Percentiles rank a stretch among this genome's conserved stretches.
These are phyloP conservation scores for Mycena citricolor DNA, from an alignment of 1,284 basidiomycete species.

Conservation along the genomic window DNA sequence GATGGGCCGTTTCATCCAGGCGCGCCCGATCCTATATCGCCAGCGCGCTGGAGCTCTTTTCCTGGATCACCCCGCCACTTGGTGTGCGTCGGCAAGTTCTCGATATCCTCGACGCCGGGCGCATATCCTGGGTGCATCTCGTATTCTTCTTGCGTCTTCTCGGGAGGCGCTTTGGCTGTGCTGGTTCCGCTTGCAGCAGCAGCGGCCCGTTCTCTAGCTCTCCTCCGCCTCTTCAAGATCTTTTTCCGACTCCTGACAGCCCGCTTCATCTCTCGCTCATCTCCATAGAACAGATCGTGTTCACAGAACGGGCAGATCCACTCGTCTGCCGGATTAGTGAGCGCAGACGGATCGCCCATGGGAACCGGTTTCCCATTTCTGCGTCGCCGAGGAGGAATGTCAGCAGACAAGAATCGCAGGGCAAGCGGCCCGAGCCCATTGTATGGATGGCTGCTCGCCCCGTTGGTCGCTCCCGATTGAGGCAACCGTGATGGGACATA, in stretches of 20 bases:
- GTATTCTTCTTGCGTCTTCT: slow-evolving; percentile 38
- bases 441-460: slow-evolving; percentile 38
- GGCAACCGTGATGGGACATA: slow-evolving; percentile 80
- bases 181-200: slow-evolving; percentile 41
- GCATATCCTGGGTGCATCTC: slow-evolving; percentile 29
- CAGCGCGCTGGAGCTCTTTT: slow-evolving; percentile 25
- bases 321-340: slow-evolving; percentile 71
- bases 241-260: slow-evolving; percentile 76
- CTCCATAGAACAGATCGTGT: slow-evolving; percentile 82
- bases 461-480: slow-evolving; percentile 47
- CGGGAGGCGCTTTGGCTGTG: slow-evolving; percentile 29
- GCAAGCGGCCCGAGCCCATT: slow-evolving; percentile 58
- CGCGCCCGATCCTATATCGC: slow-evolving; percentile 12
- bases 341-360: slow-evolving; percentile 26
- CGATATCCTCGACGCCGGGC: slow-evolving; percentile 25
- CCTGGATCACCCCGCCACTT: slow-evolving; percentile 34
- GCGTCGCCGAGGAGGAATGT: slow-evolving; percentile 55
- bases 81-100: slow-evolving; percentile 26
- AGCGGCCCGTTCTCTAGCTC: slow-evolving; percentile 78
- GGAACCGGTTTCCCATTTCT: slow-evolving; percentile 13
- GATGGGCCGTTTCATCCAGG: too few relatives aligned
- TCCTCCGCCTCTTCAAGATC: slow-evolving; percentile 69
- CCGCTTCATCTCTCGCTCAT: slow-evolving; percentile 58
- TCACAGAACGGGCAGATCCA: slow-evolving; percentile 91
- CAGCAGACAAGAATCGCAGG: slow-evolving; percentile 64